These are phyloP conservation scores for Candolleomyces eurysporus DNA, from an alignment of 768 basidiomycete species.

Conservation along the genomic window DNA sequence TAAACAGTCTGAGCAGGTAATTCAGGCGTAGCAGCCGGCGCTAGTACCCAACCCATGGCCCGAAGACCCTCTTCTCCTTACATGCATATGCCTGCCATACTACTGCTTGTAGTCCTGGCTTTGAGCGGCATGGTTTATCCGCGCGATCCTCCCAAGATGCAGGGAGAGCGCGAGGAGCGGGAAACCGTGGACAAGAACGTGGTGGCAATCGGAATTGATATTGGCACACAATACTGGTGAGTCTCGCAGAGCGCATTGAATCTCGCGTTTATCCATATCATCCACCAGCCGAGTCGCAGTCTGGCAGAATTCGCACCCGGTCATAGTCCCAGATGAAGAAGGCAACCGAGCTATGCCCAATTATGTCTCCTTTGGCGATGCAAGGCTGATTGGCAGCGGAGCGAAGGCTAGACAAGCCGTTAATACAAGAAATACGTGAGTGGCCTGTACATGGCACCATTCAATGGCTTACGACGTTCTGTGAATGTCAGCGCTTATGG, in stretches of 20 bases:
- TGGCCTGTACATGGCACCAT: neutral
- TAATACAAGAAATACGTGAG: neutral
- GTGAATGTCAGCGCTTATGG: neutral
- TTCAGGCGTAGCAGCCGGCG: no score
- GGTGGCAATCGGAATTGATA: neutral
- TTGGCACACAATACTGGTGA: neutral
- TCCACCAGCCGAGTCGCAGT: neutral
- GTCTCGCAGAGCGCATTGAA: neutral
- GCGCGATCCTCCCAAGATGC: no score
- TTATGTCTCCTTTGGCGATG: neutral
- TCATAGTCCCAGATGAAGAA: neutral
- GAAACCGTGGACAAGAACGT: no score
- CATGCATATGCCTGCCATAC: no score
- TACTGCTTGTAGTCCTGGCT: no score
- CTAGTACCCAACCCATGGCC: no score
- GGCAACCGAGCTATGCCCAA: neutral
- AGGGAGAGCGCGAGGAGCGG: no score
- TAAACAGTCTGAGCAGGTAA: no score
- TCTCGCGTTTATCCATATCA: neutral
- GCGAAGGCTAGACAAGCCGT: neutral
- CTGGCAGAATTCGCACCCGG: neutral
- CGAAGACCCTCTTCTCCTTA: no score
- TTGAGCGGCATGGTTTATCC: no score
- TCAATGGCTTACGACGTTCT: no score
- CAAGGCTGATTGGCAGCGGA: neutral